phyloP scores from a whole-genome alignment of 164 flowering plant genomes.

The Hamamelis virginiana region DNA sequence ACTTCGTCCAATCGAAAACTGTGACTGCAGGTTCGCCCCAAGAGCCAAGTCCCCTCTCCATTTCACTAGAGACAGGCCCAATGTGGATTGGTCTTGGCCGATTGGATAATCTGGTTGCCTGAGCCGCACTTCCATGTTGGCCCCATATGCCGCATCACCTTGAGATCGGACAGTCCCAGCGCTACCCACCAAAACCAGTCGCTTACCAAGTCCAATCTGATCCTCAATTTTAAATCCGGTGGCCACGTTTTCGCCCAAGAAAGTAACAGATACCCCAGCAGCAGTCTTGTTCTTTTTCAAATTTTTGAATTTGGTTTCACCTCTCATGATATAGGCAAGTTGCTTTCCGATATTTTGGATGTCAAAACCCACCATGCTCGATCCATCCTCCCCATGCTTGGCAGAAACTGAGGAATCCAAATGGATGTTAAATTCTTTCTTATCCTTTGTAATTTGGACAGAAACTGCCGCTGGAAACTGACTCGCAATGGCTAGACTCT shows the following conservation, averaged over 20 bases:
- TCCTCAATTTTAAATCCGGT: conserved; percentile 84
- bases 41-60: conserved; percentile 92
- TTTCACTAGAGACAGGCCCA: conserved; percentile 79
- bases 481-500: conserved; percentile 56
- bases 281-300: conserved; percentile 75
- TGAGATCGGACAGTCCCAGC: conserved; percentile 78
- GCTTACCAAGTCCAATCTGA: conserved; percentile 71
- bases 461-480: conserved; percentile 62
- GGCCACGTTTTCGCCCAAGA: conserved; percentile 81
- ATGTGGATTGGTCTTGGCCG: conserved; percentile 78
- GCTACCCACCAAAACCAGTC: conserved; percentile 66
- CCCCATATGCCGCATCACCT: conserved; percentile 82
- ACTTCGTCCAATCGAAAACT: conserved; percentile 66
- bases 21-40: conserved; percentile 80
- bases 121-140: conserved; percentile 76
- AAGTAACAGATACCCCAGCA: conserved; percentile 75
- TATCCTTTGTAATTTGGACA: conserved; percentile 84
- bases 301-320: conserved; percentile 80
- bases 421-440: conserved; percentile 89
- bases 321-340: conserved; percentile 74
- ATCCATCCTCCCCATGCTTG: conserved; percentile 75
- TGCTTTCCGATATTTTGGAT: conserved; percentile 84
- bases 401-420: conserved; percentile 81
- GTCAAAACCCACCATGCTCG: conserved; percentile 85
- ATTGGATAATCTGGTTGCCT: conserved; percentile 77